Conservation (phyloP, 139 green algal genomes). For the Chlorella sp. region DNA sequence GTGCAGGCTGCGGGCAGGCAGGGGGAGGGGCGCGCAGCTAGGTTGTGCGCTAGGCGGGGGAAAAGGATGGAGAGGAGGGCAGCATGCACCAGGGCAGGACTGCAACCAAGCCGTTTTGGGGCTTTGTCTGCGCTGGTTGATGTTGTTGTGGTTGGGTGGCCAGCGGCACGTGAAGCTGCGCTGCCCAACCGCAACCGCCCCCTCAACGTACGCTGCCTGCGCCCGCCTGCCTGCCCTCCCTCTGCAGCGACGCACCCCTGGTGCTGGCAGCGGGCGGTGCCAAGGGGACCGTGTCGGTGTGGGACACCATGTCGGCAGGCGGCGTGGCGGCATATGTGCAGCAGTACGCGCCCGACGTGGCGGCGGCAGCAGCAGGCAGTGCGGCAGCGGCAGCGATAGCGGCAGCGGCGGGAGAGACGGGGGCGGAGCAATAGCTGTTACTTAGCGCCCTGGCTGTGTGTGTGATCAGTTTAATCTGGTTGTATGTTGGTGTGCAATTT, state of each 20-base stretch:
- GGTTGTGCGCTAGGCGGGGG: too few relatives aligned
- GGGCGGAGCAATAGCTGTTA: background rate
- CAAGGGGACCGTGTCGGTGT: slow-evolving; percentile 85
- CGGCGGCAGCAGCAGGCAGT: background rate
- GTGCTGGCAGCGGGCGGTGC: slow-evolving; percentile 85
- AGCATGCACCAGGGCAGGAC: too few relatives aligned
- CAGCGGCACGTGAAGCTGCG: background rate
- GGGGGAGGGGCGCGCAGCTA: slow-evolving; percentile 2
- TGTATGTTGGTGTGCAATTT: background rate
- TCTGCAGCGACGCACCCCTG: slow-evolving; percentile 67
- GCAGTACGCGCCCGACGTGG: slow-evolving; percentile 23
- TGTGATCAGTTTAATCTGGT: background rate
- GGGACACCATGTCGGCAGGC: slow-evolving; percentile 68
- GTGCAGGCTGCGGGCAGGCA: background rate
- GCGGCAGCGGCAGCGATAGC: background rate
- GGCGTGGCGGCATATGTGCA: slow-evolving; percentile 48
- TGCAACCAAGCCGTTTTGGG: background rate
- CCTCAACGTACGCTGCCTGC: background rate
- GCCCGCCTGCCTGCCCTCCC: background rate
- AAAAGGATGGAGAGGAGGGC: too few relatives aligned
- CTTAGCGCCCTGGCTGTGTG: background rate
- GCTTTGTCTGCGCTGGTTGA: background rate
- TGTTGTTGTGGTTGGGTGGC: background rate
- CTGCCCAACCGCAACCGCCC: background rate
- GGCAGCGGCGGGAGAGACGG: background rate